These are phyloP conservation scores for Cladochytrium tenue DNA, from an alignment of 371 early-diverging fungal genomes.

Conservation along the genomic window DNA sequence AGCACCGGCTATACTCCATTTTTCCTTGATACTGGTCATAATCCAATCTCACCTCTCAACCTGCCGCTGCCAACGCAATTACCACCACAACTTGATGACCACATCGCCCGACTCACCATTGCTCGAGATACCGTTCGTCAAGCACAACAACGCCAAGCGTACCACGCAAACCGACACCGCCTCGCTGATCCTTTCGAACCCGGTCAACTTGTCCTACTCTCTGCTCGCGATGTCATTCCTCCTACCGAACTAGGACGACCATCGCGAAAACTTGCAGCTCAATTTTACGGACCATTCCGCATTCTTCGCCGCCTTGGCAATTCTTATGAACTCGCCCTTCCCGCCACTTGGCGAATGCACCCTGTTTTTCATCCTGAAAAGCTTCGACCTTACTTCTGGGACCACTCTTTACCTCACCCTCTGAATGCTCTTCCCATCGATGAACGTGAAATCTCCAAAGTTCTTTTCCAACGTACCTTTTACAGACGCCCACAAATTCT, in stretches of 20 bases:
- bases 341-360: constrained; percentile 9
- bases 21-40: constrained; percentile 16
- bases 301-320: constrained; percentile 10
- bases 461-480: constrained; percentile 5
- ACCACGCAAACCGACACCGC: constrained; percentile 12
- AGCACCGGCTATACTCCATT: constrained; percentile 32
- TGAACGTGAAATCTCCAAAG: not conserved
- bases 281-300: constrained; percentile 17
- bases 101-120: constrained; percentile 5
- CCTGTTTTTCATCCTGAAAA: constrained; percentile 20
- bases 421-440: constrained; percentile 4
- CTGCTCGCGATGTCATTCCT: constrained; percentile 12
- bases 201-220: constrained; percentile 21
- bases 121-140: constrained; percentile 13
- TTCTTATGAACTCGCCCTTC: constrained; percentile 13
- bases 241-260: constrained; percentile 7
- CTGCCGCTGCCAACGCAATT: not conserved
- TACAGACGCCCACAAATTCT: constrained; percentile 4
- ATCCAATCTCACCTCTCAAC: constrained; percentile 14
- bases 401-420: not conserved
- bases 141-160: constrained; percentile 12
- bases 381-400: constrained; percentile 9
- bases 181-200: constrained; percentile 11
- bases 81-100: not conserved
- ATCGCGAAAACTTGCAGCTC: constrained; percentile 7